Evolutionary conservation across 75 land plant genomes (phyloP).

Genomic region (Pinus albicaulis): DNA sequence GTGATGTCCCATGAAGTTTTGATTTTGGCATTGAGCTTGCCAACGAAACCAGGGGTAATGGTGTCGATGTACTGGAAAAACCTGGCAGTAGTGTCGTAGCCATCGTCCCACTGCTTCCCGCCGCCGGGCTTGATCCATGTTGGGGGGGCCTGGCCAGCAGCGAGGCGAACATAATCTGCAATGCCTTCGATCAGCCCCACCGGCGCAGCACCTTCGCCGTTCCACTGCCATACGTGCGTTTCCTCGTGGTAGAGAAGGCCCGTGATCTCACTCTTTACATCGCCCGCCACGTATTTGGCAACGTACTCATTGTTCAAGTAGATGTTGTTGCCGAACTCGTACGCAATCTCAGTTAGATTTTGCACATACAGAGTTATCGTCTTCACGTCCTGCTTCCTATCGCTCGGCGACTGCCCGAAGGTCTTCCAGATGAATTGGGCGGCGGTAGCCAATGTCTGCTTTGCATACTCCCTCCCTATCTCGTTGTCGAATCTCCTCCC

Average conservation of each 20-base stretch:
- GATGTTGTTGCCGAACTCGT: no score
- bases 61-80: constrained; percentile 63
- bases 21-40: constrained; percentile 56
- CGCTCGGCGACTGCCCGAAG: not conserved
- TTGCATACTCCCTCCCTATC: no score
- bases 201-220: constrained; percentile 30
- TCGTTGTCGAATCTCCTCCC: no score
- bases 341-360: no score
- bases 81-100: constrained; percentile 66
- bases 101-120: constrained; percentile 59
- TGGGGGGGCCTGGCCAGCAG: constrained; percentile 31
- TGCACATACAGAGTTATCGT: no score
- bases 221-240: constrained; percentile 79
- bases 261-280: constrained; percentile 5
- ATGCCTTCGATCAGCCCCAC: not conserved
- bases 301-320: constrained; percentile 37
- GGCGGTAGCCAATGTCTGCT: no score
- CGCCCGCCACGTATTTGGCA: constrained; percentile 28
- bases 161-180: constrained; percentile 7
- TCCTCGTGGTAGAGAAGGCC: constrained; percentile 61
- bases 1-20: constrained; percentile 40
- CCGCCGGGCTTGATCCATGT: constrained; percentile 57
- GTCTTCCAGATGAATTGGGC: no score
- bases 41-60: constrained; percentile 62
- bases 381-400: constrained; percentile 21